Evolutionary conservation across 139 green algal species (phyloP).

Genomic region (Trebouxia sp.): DNA sequence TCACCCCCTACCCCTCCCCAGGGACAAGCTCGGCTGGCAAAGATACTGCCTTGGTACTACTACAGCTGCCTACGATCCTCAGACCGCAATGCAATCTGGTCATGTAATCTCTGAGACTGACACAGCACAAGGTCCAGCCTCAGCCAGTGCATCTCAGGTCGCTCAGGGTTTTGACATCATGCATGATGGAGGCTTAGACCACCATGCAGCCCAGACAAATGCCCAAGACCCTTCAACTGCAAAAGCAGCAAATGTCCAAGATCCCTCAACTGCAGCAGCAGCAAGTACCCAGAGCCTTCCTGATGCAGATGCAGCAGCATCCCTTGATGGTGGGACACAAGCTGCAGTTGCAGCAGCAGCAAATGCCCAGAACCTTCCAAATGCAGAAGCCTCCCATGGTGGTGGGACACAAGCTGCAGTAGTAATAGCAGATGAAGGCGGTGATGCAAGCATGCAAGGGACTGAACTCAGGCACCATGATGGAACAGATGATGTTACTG

Average conservation of each 20-base stretch:
- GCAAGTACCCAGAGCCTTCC: not conserved
- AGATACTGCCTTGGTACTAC: slow-evolving; percentile 7
- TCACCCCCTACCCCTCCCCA: not conserved
- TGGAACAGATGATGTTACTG: not conserved
- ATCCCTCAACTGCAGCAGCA: not conserved
- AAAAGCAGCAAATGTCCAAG: no score
- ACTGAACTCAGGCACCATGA: no score
- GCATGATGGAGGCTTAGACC: no score
- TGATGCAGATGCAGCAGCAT: not conserved
- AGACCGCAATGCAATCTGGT: no score
- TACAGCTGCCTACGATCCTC: no score
- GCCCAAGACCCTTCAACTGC: no score
- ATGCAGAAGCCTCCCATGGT: not conserved
- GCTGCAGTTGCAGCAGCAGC: not conserved
- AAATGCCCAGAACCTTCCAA: not conserved
- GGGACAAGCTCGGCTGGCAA: slow-evolving; percentile 24
- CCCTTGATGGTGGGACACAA: not conserved
- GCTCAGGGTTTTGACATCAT: no score
- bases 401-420: not conserved
- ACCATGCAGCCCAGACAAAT: no score
- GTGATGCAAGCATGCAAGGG: no score
- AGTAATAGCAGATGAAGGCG: not conserved
- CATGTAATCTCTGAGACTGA: no score
- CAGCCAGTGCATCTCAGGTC: no score
- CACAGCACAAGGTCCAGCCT: no score